Evolutionary conservation across 352 stramenopile genomes (phyloP).

Genomic region (Achlya hypogyna): DNA sequence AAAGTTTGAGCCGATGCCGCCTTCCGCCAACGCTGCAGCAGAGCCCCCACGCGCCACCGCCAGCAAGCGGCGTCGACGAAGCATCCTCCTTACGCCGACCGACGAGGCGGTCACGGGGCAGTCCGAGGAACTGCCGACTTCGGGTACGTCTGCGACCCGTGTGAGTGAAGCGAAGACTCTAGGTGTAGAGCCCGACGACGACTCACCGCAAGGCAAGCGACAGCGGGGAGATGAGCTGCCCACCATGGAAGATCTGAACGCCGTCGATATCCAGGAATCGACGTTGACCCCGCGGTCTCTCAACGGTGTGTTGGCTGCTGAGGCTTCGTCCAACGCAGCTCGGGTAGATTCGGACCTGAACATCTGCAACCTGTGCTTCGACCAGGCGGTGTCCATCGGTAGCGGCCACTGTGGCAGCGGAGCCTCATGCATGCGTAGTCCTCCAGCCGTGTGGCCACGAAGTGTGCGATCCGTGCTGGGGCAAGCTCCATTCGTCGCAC

Average conservation of each 20-base stretch:
- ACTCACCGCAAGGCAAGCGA: neutral
- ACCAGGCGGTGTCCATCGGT: neutral
- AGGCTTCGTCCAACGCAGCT: no score
- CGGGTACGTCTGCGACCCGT: no score
- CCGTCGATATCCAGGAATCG: neutral
- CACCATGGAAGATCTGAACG: neutral
- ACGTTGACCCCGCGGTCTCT: no score
- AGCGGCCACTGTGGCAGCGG: neutral
- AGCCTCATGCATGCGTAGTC: neutral
- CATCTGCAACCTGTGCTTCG: constrained; percentile 18
- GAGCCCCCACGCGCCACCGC: no score
- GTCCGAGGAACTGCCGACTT: no score
- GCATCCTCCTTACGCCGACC: neutral
- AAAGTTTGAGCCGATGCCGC: no score
- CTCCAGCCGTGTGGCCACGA: constrained; percentile 12
- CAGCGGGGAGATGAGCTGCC: neutral
- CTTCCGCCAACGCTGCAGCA: no score
- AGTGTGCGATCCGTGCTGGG: constrained; percentile 15
- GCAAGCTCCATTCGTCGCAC: neutral
- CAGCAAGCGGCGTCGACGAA: neutral
- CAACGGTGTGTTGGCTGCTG: no score
- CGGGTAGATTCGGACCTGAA: constrained; percentile 2
- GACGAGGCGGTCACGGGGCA: neutral
- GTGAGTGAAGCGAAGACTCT: no score
- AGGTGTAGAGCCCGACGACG: no score